Evolutionary conservation across 306 rosid species (phyloP).

Genomic region (Pachyrhizus erosus): DNA sequence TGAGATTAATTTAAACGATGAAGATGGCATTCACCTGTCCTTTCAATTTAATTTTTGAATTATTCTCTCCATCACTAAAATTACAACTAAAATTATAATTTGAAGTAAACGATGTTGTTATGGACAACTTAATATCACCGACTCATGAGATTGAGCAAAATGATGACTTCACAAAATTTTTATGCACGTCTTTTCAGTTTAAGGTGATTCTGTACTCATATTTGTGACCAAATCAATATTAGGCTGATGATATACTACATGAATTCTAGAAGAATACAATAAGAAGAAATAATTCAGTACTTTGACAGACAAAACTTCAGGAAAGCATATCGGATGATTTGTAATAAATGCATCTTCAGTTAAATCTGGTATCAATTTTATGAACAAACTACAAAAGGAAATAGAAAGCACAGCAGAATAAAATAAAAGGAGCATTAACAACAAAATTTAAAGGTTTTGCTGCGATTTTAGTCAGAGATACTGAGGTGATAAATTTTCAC

Average conservation of each 20-base stretch:
- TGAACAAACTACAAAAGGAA: background rate
- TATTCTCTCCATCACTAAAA: background rate
- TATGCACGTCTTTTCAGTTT: background rate
- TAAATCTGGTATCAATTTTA: background rate
- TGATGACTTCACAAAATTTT: background rate
- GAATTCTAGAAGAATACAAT: background rate
- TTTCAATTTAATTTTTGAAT: background rate
- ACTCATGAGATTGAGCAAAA: background rate
- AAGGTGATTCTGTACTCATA: background rate
- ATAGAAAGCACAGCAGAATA: background rate
- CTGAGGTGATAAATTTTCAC: background rate
- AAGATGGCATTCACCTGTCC: background rate
- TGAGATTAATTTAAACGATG: constrained; percentile 19
- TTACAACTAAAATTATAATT: background rate
- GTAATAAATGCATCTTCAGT: constrained; percentile 3
- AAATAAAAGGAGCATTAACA: background rate
- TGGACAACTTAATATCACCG: background rate
- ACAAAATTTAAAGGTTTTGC: background rate
- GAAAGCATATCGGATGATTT: background rate
- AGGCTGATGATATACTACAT: background rate
- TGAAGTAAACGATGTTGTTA: background rate
- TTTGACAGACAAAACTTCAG: background rate
- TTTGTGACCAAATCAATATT: background rate
- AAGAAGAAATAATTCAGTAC: background rate
- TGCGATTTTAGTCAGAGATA: constrained; percentile 5